These are phyloP conservation scores for Monosporascus cannonballus DNA, from an alignment of 2,329 filamentous ascomycete species.

Conservation along the genomic window DNA sequence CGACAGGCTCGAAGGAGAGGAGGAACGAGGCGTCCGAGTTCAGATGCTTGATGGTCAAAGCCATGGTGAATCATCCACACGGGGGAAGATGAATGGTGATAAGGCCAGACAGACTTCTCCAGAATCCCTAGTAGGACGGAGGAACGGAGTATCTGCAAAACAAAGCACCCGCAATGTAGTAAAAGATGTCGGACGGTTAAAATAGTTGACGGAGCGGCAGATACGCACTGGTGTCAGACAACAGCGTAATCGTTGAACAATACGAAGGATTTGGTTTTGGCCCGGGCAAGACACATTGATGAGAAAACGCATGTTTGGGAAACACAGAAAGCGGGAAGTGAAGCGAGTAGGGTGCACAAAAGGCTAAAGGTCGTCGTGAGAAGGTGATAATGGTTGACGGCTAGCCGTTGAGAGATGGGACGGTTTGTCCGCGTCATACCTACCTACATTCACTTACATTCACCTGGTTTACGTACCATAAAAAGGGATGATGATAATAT, in stretches of 20 bases:
- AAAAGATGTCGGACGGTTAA: too few species aligned
- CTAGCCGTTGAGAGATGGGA: background rate
- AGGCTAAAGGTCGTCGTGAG: background rate
- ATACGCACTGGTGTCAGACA: too few species aligned
- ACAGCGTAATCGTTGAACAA: background rate
- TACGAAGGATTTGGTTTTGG: background rate
- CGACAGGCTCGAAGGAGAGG: conserved; percentile 52
- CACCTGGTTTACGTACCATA: background rate
- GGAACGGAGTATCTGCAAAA: background rate
- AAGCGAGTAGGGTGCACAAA: background rate
- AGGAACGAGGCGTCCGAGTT: conserved; percentile 62
- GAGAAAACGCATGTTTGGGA: background rate
- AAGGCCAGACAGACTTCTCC: background rate
- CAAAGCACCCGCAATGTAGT: background rate
- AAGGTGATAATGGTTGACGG: background rate
- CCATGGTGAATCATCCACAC: conserved; percentile 41
- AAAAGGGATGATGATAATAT: background rate
- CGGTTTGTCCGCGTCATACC: background rate
- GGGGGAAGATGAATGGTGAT: background rate
- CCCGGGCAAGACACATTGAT: background rate
- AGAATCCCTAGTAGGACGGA: background rate
- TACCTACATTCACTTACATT: background rate
- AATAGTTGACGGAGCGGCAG: too few species aligned
- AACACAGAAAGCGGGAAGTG: background rate
- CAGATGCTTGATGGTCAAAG: conserved; percentile 56